These are phyloP conservation scores for Arthrobotrys iridis DNA, from an alignment of 2,329 filamentous ascomycete species.

Conservation along the genomic window DNA sequence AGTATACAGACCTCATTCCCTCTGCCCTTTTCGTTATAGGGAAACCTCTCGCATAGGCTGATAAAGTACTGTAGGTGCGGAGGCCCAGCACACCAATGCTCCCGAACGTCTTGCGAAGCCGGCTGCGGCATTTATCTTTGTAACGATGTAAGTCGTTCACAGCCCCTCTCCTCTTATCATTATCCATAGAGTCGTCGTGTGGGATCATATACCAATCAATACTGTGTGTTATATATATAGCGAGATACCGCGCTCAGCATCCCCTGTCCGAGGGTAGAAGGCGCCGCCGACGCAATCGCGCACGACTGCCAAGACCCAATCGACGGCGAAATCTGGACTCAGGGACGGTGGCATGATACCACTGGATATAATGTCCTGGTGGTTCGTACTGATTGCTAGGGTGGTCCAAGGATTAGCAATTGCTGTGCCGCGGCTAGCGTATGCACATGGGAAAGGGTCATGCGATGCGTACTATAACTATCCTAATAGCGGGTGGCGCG, in stretches of 20 bases:
- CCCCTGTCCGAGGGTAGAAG: neutral
- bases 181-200: no score
- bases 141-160: neutral
- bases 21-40: neutral
- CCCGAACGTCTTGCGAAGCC: neutral
- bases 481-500: no score
- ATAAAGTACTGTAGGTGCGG: no score
- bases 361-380: neutral
- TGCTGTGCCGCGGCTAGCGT: no score
- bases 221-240: neutral
- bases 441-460: no score
- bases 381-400: no score
- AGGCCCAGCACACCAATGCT: neutral
- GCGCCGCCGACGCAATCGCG: neutral
- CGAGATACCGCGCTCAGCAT: neutral
- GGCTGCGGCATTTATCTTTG: neutral
- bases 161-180: no score
- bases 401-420: no score
- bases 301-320: neutral
- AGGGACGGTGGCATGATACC: conserved; percentile 3
- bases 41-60: no score
- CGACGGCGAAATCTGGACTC: neutral
- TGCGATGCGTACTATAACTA: no score
- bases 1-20: neutral
- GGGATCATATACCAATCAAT: no score